Evolutionary conservation across 805 yeast species (phyloP).

Genomic region (Middelhovenomyces tepae): DNA sequence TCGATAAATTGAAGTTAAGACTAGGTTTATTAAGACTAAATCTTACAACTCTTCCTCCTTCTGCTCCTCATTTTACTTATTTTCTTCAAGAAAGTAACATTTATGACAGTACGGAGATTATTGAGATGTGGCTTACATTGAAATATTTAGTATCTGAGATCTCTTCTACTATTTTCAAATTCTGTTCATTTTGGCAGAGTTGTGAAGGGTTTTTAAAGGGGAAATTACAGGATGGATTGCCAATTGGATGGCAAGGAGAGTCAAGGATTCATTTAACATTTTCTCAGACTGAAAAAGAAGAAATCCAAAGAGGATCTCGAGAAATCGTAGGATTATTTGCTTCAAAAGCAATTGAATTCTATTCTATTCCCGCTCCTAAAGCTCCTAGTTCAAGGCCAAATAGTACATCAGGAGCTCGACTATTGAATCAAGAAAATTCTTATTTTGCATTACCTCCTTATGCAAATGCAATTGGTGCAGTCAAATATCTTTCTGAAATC

Average conservation of each 20-base stretch:
- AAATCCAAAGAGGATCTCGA: constrained; percentile 32
- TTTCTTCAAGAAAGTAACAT: no score
- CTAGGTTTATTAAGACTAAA: constrained; percentile 17
- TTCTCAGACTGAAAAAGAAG: constrained; percentile 35
- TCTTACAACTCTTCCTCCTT: constrained; percentile 18
- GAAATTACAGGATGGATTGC: constrained; percentile 33
- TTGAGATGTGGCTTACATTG: constrained; percentile 52
- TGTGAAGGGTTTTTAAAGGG: constrained; percentile 48
- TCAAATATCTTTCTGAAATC: constrained; percentile 42
- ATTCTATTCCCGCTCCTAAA: constrained; percentile 6
- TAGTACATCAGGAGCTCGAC: neutral
- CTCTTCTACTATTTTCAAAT: constrained; percentile 30
- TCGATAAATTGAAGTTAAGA: constrained; percentile 27
- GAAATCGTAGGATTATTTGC: constrained; percentile 31
- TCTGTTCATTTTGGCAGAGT: constrained; percentile 45
- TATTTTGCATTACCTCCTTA: constrained; percentile 58
- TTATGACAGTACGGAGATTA: constrained; percentile 46
- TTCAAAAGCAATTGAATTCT: constrained; percentile 19
- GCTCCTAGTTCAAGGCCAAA: constrained; percentile 2
- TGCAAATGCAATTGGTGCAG: constrained; percentile 53
- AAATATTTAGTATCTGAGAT: constrained; percentile 36
- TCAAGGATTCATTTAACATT: constrained; percentile 34
- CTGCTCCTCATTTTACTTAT: constrained; percentile 13
- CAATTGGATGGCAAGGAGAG: constrained; percentile 34
- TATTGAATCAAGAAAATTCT: constrained; percentile 21